A percentile compares a stretch with the other conserved stretches of the same genome.
Evolutionary conservation across 192 early-diverging fungal species (phyloP).

Genomic region (Lobosporangium transversale): DNA sequence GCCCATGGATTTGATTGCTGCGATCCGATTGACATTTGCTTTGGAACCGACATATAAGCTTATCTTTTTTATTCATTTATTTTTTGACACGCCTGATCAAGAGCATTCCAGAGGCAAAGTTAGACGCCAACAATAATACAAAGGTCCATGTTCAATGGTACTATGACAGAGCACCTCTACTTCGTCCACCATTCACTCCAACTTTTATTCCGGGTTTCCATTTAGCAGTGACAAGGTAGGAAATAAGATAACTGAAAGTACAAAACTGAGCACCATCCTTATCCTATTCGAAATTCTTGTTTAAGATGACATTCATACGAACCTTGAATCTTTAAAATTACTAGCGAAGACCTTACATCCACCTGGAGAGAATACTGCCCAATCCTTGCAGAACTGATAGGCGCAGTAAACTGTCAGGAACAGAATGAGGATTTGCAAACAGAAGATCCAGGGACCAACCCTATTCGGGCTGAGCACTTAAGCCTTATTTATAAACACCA

Average conservation of each 20-base stretch:
- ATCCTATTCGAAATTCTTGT: too few species aligned
- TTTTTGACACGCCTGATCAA: too few species aligned
- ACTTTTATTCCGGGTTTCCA: conserved; percentile 45
- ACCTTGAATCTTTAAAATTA: neutral
- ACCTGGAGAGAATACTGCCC: conserved; percentile 38
- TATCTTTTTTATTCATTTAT: too few species aligned
- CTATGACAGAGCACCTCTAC: conserved; percentile 26
- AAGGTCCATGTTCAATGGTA: conserved; percentile 46
- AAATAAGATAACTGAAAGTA: neutral
- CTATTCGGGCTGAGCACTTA: conserved; percentile 18
- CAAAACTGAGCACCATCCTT: too few species aligned
- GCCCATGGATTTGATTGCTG: neutral
- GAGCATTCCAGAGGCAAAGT: too few species aligned
- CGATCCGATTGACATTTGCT: neutral
- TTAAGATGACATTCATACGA: too few species aligned
- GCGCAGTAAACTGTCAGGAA: conserved; percentile 28
- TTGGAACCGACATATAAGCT: too few species aligned
- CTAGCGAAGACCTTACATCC: conserved; percentile 17
- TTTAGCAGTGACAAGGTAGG: conserved; percentile 32
- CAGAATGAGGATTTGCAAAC: neutral
- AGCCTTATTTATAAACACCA: conserved; percentile 23
- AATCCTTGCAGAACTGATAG: conserved; percentile 11
- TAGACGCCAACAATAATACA: neutral
- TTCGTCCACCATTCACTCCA: conserved; percentile 43
- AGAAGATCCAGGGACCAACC: conserved; percentile 6